Evolutionary conservation across 345 rosid species (phyloP).

Genomic region (Gossypium herbaceum): DNA sequence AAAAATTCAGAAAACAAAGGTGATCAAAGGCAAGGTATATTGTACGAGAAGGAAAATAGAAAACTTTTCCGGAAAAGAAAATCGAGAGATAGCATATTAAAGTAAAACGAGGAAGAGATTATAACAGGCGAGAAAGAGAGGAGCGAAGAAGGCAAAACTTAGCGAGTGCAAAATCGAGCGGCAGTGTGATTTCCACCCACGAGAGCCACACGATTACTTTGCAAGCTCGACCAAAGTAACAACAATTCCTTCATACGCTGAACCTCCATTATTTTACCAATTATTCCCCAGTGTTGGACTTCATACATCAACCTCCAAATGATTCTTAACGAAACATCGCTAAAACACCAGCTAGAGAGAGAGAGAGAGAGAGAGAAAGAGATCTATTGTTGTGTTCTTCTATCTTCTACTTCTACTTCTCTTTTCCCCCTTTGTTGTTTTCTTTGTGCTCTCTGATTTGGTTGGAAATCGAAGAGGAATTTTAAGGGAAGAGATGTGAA

Average conservation of each 20-base stretch:
- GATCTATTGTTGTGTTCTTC: no score
- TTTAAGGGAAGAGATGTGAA: no score
- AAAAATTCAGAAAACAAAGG: no score
- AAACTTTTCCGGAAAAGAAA: neutral
- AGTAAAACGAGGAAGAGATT: neutral
- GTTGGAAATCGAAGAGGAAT: no score
- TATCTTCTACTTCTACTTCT: no score
- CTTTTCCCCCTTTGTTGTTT: no score
- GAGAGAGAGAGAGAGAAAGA: no score
- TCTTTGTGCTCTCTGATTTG: no score
- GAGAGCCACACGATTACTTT: conserved; percentile 49
- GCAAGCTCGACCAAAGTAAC: conserved; percentile 44
- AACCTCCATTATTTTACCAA: conserved; percentile 48
- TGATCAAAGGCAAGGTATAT: neutral
- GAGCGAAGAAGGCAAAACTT: conserved; percentile 18
- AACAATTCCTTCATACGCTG: conserved; percentile 51
- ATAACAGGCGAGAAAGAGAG: conserved; percentile 15
- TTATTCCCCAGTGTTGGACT: neutral
- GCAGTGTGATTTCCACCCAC: conserved; percentile 92
- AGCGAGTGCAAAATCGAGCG: conserved; percentile 82
- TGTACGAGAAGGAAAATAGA: neutral
- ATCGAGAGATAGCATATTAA: no score
- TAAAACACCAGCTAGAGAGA: no score
- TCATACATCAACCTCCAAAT: neutral
- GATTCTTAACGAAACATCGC: neutral